Evolutionary conservation across 768 basidiomycete genomes (phyloP), one percentile per base, ranked within the genome.

Genomic region (Podaxis sp.): DNA sequence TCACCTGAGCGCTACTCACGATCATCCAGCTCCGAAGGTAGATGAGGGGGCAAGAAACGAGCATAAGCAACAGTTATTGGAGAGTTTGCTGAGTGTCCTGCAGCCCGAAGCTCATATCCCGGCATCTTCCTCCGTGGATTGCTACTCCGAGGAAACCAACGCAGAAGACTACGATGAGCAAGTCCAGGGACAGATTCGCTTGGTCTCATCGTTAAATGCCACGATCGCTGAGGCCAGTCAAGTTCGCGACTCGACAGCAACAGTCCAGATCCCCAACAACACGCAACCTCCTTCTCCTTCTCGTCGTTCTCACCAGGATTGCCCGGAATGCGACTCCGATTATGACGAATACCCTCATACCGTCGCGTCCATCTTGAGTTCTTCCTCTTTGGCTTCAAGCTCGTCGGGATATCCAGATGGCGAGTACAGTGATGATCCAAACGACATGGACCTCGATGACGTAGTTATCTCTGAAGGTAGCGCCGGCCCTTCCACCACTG

Each of bases 321-420:
- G 53, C 22, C 59, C 59, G 7, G 51, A 60, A 30, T 60, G 41
- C 26, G 59, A 60, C 41, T 53, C 59, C 1, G 37, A 28, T 11
- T 38, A n/a, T n/a, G 59, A 60, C 15, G 37, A 8, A 12, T 37
- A 33, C 15, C 17, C 59, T 13, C 8, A 38, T 13, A 24, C 17
- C 28, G 28, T 22, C 3, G 13, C 36, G 36, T 60, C 58, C 48
- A 38, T 38, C 22, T 12, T 26, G 12, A 26, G 24, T 38, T 60
- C 56, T 12, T 48, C 48, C 8, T 58, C 48, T 20, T 58, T n/a
- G 8, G 46, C 22, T 28, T 50, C 49, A 28, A 7, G 4, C 15
- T 58, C 13, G 46, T 48, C 41, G 4, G 38, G 30, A 58, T n/a
- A 26, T 46, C 28, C 24, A 5, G 20, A 38, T 15, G 26, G 26